A percentile compares a stretch with the other conserved stretches of the same genome.
phyloP scores from a whole-genome alignment of 1,284 basidiomycete species.

The Phellinidium pouzarii region DNA sequence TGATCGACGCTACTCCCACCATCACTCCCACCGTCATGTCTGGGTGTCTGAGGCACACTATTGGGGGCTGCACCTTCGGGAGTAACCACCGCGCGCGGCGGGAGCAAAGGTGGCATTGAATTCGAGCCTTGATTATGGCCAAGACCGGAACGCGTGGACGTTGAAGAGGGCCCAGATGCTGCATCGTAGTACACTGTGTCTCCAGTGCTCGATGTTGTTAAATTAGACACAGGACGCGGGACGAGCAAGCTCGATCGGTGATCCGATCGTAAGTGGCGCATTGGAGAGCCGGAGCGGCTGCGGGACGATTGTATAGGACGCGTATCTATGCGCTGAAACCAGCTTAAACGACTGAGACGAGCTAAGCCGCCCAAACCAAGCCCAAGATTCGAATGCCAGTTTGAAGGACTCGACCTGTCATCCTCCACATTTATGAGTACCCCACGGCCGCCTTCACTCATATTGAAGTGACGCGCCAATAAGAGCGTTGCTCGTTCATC shows the following conservation, averaged over 20 bases:
- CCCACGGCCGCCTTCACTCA: constrained; percentile 13
- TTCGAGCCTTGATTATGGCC: constrained; percentile 4
- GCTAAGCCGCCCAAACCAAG: constrained; percentile 16
- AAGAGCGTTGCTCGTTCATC: constrained; percentile 21
- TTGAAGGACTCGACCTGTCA: constrained; percentile 7
- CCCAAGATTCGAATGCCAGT: constrained; percentile 12
- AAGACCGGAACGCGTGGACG: constrained; percentile 14
- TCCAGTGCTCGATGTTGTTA: constrained; percentile 15
- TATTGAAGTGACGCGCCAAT: constrained; percentile 19
- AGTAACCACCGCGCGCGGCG: constrained; percentile 6
- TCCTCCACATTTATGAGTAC: constrained; percentile 4
- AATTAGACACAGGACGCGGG: constrained; percentile 17
- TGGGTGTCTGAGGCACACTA: constrained; percentile 15
- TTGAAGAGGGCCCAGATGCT: constrained; percentile 15
- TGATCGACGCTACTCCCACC: constrained; percentile 9
- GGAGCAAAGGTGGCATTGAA: constrained; percentile 16
- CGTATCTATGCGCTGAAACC: constrained; percentile 20
- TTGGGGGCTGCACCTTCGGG: neutral
- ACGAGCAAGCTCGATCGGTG: constrained; percentile 2
- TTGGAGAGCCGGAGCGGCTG: constrained; percentile 1
- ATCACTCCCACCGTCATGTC: constrained; percentile 10
- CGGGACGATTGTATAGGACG: neutral
- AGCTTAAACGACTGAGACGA: constrained; percentile 20
- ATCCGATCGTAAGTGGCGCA: neutral
- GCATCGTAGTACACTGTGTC: constrained; percentile 17